phyloP scores from a whole-genome alignment of 495 filamentous ascomycete genomes.

The Neurospora tetrasperma region DNA sequence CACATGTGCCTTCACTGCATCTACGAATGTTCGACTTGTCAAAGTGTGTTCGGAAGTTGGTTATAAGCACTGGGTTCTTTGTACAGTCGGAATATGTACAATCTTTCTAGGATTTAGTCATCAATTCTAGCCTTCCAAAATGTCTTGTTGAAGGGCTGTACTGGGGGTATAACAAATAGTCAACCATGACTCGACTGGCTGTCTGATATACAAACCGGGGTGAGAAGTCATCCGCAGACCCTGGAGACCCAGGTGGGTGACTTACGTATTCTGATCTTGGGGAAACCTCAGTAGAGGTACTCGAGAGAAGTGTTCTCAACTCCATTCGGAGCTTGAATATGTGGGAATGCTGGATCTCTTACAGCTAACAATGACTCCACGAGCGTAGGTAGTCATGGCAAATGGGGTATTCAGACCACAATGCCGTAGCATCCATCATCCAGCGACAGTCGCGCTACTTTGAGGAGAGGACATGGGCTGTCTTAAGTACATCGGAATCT shows the following conservation, averaged over 20 bases:
- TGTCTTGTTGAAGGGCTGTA: background rate
- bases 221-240: background rate
- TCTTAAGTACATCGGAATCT: too few species aligned
- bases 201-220: background rate
- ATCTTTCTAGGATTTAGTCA: background rate
- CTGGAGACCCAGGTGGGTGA: background rate
- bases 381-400: too few species aligned
- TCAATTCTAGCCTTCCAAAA: background rate
- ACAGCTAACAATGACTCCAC: too few species aligned
- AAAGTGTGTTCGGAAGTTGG: background rate
- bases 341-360: too few species aligned
- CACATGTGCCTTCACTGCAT: background rate
- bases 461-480: too few species aligned
- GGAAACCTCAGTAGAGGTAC: background rate
- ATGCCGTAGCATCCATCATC: too few species aligned
- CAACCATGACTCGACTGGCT: background rate
- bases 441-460: too few species aligned
- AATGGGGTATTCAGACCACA: too few species aligned
- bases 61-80: background rate
- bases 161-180: background rate
- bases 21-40: background rate
- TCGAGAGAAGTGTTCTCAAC: too few species aligned
- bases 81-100: background rate
- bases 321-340: too few species aligned
- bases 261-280: background rate